These are phyloP conservation scores for Boletus insuetus DNA, from an alignment of 768 basidiomycete genomes.

Conservation along the genomic window DNA sequence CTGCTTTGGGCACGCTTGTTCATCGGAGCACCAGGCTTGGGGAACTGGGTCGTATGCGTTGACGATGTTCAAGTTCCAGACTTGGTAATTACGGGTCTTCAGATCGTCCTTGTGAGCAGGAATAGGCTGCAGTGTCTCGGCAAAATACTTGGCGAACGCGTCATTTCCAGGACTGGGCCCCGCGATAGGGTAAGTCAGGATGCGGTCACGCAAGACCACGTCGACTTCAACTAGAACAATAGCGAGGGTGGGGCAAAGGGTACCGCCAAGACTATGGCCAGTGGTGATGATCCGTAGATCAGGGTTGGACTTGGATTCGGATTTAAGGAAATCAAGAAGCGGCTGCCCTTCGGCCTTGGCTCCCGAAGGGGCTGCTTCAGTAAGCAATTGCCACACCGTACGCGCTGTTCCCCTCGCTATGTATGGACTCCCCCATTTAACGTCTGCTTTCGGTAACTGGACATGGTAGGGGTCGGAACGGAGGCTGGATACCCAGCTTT, in stretches of 20 bases:
- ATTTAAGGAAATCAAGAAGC: conserved; percentile 2
- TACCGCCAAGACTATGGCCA: conserved; percentile 12
- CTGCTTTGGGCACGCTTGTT: not conserved
- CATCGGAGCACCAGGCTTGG: conserved; percentile 8
- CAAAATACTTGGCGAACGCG: not conserved
- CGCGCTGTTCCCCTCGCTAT: conserved; percentile 1
- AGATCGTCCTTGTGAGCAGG: not conserved
- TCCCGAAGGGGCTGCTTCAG: not conserved
- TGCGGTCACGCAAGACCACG: not conserved
- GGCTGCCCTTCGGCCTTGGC: not conserved
- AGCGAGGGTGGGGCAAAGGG: conserved; percentile 11
- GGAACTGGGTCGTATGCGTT: conserved; percentile 11
- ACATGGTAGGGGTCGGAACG: not conserved
- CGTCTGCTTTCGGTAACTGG: not conserved
- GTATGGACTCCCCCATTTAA: not conserved
- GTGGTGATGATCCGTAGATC: conserved; percentile 6
- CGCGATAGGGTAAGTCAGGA: conserved; percentile 5
- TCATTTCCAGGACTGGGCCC: conserved; percentile 12
- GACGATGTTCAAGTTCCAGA: conserved; percentile 15
- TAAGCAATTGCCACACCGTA: not conserved
- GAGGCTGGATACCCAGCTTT: conserved; percentile 1
- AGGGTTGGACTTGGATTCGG: not conserved
- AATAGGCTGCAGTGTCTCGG: not conserved
- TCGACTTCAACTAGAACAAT: not conserved
- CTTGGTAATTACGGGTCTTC: not conserved